Evolutionary conservation across 2,329 filamentous ascomycete species (phyloP), one percentile per base, ranked within the genome.

Genomic region (Aspergillus sp.): DNA sequence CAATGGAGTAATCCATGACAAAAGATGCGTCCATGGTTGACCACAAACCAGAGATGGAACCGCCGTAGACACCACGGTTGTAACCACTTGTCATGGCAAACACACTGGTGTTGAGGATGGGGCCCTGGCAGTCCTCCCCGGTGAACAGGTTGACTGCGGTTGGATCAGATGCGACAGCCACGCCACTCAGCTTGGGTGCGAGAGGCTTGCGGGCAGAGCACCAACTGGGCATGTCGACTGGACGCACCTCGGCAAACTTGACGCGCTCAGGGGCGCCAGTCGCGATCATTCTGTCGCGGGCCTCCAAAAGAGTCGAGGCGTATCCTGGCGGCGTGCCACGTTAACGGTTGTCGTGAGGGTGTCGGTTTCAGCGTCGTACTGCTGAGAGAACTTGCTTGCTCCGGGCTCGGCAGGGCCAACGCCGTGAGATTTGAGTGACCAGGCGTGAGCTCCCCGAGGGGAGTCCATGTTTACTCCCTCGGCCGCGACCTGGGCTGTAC

Each of bases 1-100:
- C 49, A 27, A 51, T 51, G n/a, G 49, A 51, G 49, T 51, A 51
- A 36, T 51, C 30, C 15, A 51, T 27, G 3, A 51, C 49, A 8
- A 51, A 51, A 5, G 49, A 27, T 5, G 49, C 32, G 25, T 38
- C 30, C 30, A 51, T 51, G 49, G 21, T 51, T 4, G 49, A 27
- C 49, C 49, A 51, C 8, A 51, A 30, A 27, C 49, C 49, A 8
- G 49, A 51, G 49, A 51, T 51, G 2, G 49, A 51, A 8, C 49
- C 49, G 13, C 49, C 49, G 30, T 51, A 51, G n/a, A 51, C 49
- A 10, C 49, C 49, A 6, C 49, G 30, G 30, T 51, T 51, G 30
- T 51, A 51, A 11, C 49, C 49, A n/a, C 32, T 30, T 6, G 49
- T 30, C 49, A 51, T 51, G 27, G 49, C 32, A 17, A 51, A 51